Base-by-base conservation (phyloP, 768 basidiomycete species). In the Boletus sp. region DNA sequence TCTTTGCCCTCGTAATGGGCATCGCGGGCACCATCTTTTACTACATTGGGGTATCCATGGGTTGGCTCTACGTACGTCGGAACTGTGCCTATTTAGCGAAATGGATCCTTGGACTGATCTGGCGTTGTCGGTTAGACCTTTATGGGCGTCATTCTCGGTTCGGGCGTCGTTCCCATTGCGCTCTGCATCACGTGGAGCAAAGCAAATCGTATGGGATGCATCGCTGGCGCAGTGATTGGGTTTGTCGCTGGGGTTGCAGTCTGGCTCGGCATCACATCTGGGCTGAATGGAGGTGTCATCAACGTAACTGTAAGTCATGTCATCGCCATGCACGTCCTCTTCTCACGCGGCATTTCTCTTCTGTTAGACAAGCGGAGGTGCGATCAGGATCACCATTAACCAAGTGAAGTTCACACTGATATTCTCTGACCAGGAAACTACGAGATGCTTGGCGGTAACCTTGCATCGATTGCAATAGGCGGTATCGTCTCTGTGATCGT, bases 41-140 rank as follows among this genome's bases (percentile, higher is more conserved):
- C 73, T 94, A 89, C 69, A 92, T 94, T 60, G 93, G 93, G 7
- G 86, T 95, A 29, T 91, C 89, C 28, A 89, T 95, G 89, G 93
- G 93, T 20, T 95, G 92, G 91, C 85, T 95, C 54, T 94, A 94
- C 62, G 88, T 91, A 61, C 49, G 87, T 78, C 24, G 39, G 7
- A 45, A 35, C 24, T n/a, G n/a, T 41, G 29, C 5, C 11, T 20
- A 14, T 35, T 18, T n/a, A 17, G 30, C 2, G 30, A 3, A 28
- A 48, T n/a, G 33, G 29, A 29, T 36, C 24, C 24, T 14, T 28
- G 41, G 46, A 10, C 37, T 52, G 48, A 48, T 44, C 32, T 47
- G 9, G 40, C 12, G 11, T n/a, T 32, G 7, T 48, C 47, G 6
- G 30, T 14, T 55, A 90, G 89, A 89, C 86, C 7, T 91, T 92